phyloP scores from a whole-genome alignment of 2,329 filamentous ascomycete species.

The Claviceps monticola region DNA sequence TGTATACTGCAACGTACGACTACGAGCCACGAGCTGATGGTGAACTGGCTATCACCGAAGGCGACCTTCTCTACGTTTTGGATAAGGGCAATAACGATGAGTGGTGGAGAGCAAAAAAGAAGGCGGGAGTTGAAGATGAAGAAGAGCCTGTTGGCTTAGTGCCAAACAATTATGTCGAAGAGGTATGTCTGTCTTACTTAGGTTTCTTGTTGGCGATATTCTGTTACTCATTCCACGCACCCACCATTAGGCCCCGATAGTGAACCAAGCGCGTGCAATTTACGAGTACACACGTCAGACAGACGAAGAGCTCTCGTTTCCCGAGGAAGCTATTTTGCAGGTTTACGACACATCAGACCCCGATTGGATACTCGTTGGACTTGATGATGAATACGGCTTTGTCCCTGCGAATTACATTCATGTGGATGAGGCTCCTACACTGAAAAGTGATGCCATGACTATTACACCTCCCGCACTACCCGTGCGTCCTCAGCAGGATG shows the following conservation, averaged over 20 bases:
- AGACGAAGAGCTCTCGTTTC: conserved; percentile 92
- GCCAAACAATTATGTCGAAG: conserved; percentile 88
- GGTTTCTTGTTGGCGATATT: background rate
- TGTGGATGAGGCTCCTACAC: conserved; percentile 34
- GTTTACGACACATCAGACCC: conserved; percentile 87
- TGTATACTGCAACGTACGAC: conserved; percentile 86
- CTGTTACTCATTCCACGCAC: background rate
- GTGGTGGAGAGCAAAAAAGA: conserved; percentile 97
- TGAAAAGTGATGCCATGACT: conserved; percentile 24
- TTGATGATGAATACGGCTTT: conserved; percentile 79
- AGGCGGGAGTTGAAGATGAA: conserved; percentile 67
- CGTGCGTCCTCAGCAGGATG: conserved; percentile 22
- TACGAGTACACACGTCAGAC: conserved; percentile 97
- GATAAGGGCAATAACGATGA: conserved; percentile 66
- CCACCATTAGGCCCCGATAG: conserved; percentile 42
- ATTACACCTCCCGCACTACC: conserved; percentile 30
- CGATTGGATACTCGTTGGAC: conserved; percentile 89
- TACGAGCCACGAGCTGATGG: conserved; percentile 77
- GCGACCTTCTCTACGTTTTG: conserved; percentile 76
- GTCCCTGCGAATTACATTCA: conserved; percentile 95
- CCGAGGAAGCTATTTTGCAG: conserved; percentile 69
- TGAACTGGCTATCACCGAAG: conserved; percentile 73
- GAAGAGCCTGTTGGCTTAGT: conserved; percentile 84
- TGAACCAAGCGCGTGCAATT: conserved; percentile 70
- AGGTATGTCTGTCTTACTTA: conserved; percentile 40